Conservation (phyloP, 352 stramenopile species). For the Phytophthora agathidicida region DNA sequence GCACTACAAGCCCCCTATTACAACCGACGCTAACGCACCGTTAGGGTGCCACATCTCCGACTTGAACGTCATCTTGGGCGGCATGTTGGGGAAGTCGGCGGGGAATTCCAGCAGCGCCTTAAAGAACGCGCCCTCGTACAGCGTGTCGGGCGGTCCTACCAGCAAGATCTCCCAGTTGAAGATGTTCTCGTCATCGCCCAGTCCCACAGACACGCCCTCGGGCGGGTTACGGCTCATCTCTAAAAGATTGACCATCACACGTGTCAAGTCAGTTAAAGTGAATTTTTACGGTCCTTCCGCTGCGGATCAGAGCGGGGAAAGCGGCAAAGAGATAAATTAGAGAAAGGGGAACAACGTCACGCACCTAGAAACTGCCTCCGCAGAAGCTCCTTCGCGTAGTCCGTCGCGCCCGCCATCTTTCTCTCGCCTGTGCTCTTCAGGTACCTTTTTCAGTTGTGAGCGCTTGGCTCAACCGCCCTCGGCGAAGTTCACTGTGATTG, state of each 20-base stretch:
- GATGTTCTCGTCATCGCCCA: conserved; percentile 98
- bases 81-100: conserved; percentile 98
- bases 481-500: conserved; percentile 7
- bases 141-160: conserved; percentile 94
- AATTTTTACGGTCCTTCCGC: neutral
- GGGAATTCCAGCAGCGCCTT: conserved; percentile 98
- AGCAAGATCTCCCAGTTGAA: conserved; percentile 99
- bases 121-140: conserved; percentile 99
- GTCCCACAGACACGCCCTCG: conserved; percentile 97
- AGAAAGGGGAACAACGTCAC: conserved; percentile 16
- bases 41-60: conserved; percentile 99
- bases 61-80: conserved; percentile 98
- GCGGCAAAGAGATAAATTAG: neutral
- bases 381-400: conserved; percentile 85
- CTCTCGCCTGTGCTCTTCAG: conserved; percentile 6
- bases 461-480: conserved; percentile 11
- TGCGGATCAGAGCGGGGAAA: neutral
- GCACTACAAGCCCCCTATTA: neutral
- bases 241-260: conserved; percentile 46
- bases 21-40: conserved; percentile 48
- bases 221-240: conserved; percentile 98
- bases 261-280: conserved; percentile 10
- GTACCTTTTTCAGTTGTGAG: conserved; percentile 31
- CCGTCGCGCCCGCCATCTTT: conserved; percentile 50
- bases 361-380: conserved; percentile 83